Percentiles rank a stretch among this genome's conserved stretches.
Evolutionary conservation across 345 rosid species (phyloP).

Genomic region (Sisymbrium irio): DNA sequence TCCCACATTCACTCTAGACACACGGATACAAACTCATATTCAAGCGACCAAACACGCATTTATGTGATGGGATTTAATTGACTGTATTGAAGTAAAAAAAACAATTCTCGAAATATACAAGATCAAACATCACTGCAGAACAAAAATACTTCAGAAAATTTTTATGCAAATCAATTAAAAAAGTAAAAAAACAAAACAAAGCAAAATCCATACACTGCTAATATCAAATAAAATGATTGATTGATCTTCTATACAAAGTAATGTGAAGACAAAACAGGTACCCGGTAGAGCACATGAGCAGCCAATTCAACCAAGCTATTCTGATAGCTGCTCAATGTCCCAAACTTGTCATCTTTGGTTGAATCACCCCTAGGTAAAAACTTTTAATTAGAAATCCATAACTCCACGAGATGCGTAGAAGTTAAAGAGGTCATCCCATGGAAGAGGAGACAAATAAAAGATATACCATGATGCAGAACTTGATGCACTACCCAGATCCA

Average conservation of each 20-base stretch:
- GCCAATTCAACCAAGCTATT: slow-evolving; percentile 75
- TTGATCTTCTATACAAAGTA: slow-evolving; percentile 5
- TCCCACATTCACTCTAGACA: slow-evolving; percentile 15
- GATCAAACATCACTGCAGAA: slow-evolving; percentile 6
- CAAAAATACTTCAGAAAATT: slow-evolving; percentile 7
- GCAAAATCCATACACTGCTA: slow-evolving; percentile 19
- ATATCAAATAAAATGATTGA: background rate
- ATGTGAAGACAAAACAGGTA: slow-evolving; percentile 26
- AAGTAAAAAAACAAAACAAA: background rate
- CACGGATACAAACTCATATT: slow-evolving; percentile 6
- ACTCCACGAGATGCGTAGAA: slow-evolving; percentile 1
- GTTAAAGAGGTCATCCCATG: background rate
- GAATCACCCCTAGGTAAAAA: slow-evolving; percentile 57
- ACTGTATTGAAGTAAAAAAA: background rate
- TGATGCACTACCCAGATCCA: slow-evolving; percentile 68
- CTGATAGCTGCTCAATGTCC: slow-evolving; percentile 59
- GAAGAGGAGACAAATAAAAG: slow-evolving; percentile 25
- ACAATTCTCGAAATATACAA: background rate
- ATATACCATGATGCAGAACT: slow-evolving; percentile 53
- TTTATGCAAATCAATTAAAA: slow-evolving; percentile 1
- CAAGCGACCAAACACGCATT: slow-evolving; percentile 14
- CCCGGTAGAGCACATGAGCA: slow-evolving; percentile 72
- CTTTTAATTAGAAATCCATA: slow-evolving; percentile 24
- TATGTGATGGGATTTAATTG: slow-evolving; percentile 8
- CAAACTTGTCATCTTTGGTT: slow-evolving; percentile 71